phyloP scores from a whole-genome alignment of 2,329 filamentous ascomycete species.

The Lecanoromycetidae sp. region DNA sequence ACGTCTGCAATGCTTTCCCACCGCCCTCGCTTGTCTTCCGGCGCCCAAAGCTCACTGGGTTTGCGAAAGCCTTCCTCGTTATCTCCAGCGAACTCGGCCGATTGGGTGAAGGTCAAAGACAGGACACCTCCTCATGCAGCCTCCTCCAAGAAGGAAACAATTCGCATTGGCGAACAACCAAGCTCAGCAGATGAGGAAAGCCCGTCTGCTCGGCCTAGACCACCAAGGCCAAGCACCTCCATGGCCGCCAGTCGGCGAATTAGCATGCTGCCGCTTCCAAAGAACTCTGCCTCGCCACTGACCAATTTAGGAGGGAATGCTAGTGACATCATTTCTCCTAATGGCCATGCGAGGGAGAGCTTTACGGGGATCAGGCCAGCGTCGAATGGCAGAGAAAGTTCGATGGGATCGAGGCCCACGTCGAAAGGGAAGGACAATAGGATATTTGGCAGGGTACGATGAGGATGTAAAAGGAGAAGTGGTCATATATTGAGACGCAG shows the following conservation, averaged over 20 bases:
- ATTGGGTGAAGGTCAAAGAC: constrained; percentile 17
- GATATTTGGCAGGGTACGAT: neutral
- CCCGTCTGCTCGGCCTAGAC: constrained; percentile 25
- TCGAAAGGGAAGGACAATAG: neutral
- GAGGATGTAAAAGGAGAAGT: neutral
- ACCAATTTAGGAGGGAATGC: neutral
- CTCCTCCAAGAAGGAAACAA: constrained; percentile 8
- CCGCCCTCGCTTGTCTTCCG: constrained; percentile 10
- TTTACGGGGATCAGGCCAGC: constrained; percentile 13
- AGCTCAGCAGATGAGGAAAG: constrained; percentile 21
- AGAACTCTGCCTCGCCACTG: constrained; percentile 11
- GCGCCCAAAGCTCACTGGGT: constrained; percentile 10
- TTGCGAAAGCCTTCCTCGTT: constrained; percentile 6
- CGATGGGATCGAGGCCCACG: constrained; percentile 9
- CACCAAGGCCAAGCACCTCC: constrained; percentile 12
- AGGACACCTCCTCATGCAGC: constrained; percentile 26
- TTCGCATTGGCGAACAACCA: constrained; percentile 18
- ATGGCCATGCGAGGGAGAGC: constrained; percentile 23
- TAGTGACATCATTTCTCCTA: neutral
- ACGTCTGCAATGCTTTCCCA: constrained; percentile 5
- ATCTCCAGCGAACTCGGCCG: constrained; percentile 22
- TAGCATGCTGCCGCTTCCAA: constrained; percentile 32
- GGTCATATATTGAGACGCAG: neutral
- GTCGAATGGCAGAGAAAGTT: constrained; percentile 23
- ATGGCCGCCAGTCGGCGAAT: constrained; percentile 23